Percentiles rank a stretch among this genome's conserved stretches.
Conservation (phyloP, 306 rosid genomes). For the Vigna hirtella region DNA sequence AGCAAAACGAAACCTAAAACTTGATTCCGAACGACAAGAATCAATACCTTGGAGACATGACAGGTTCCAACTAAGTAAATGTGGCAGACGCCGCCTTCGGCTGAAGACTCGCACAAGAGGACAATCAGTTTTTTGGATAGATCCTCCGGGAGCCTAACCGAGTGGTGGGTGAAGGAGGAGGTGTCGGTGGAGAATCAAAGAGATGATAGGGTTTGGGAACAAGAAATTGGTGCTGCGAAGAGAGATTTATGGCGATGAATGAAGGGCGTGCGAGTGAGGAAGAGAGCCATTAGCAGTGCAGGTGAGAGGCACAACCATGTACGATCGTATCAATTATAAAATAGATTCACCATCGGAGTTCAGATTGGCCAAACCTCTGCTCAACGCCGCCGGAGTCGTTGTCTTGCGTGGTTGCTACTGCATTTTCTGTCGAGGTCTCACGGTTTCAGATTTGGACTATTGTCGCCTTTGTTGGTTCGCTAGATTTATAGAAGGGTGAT, state of each 20-base stretch:
- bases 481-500: too few species aligned
- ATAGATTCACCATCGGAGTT: too few species aligned
- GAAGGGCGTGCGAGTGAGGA: slow-evolving; percentile 40
- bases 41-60: slow-evolving; percentile 81
- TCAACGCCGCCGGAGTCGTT: too few species aligned
- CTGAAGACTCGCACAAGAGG: slow-evolving; percentile 77
- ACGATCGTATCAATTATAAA: too few species aligned
- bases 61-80: slow-evolving; percentile 95
- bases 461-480: too few species aligned
- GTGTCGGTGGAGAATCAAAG: slow-evolving; percentile 42
- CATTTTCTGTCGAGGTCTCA: too few species aligned
- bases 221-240: neutral
- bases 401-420: too few species aligned
- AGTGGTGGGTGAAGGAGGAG: slow-evolving; percentile 17
- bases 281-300: slow-evolving; percentile 49
- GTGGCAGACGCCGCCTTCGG: slow-evolving; percentile 72
- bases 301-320: too few species aligned
- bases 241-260: slow-evolving; percentile 29
- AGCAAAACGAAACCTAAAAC: neutral
- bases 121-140: slow-evolving; percentile 65
- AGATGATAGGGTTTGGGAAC: slow-evolving; percentile 28
- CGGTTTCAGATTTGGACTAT: too few species aligned
- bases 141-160: slow-evolving; percentile 69
- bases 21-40: neutral
- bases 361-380: too few species aligned